Evolutionary conservation across 2,329 filamentous ascomycete genomes (phyloP), one percentile per base, ranked within the genome.

Genomic region (Colletotrichum trifolii): DNA sequence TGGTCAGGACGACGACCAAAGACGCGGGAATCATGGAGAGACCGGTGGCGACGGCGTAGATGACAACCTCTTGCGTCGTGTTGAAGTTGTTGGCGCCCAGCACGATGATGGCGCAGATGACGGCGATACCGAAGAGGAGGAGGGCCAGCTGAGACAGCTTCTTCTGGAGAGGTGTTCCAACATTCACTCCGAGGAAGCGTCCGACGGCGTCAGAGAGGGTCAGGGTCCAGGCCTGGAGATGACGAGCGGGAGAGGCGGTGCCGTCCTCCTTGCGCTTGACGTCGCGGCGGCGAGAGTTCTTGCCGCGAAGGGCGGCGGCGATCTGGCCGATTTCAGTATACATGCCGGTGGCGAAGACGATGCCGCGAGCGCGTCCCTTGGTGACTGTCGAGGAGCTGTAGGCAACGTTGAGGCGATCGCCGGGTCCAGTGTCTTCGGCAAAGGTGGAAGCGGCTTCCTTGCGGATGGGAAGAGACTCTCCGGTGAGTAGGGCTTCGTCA

Each of bases 141-240:
- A 91, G 83, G 6, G 90, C 90, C 61, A 93, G 85, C 75, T 90
- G 89, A 71, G 87, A 89, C 52, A 92, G 78, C 73, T 89, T 91
- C 69, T 85, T 85, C 74, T 91, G 89, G 38, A 93, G 80, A 1
- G 90, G 90, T 11, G 90, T 92, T 43, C 90, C 90, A 38, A 87
- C 77, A 43, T 76, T 78, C 64, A 81, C 73, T 52, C 80, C 84
- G 55, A 86, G 83, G 72, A 85, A 81, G 67, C 81, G 76, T 17
- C 79, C 79, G 52, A 77, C 69, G 15, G 76, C 76, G 57, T 77
- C 73, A 8, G 71, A 72, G 7, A 73, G 68, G 6, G 79, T 81
- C 39, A 80, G 67, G 0, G 71, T 71, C 75, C 76, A 79, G 1
- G 78, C 76, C 56, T 79, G 68, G 36, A 76, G 54, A 66, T 75